Evolutionary conservation across 1,284 basidiomycete species (phyloP).

Genomic region (Lentinus polychrous): DNA sequence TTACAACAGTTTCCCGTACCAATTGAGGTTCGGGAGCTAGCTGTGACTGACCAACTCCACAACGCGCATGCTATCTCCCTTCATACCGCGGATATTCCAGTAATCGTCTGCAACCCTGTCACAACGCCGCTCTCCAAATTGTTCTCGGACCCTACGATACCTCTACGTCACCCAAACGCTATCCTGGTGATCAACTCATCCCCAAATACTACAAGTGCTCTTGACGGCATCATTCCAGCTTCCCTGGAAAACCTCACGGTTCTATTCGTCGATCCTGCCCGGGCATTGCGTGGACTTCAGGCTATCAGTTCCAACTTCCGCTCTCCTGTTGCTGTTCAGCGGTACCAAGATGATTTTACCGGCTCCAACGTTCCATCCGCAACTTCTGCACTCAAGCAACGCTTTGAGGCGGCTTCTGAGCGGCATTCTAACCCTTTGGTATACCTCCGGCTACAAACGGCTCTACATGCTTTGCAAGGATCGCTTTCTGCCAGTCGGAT

Average conservation of each 20-base stretch:
- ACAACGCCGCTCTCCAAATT: constrained; percentile 38
- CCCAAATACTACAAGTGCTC: constrained; percentile 14
- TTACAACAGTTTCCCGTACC: constrained; percentile 44
- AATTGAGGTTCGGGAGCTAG: constrained; percentile 38
- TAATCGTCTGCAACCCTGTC: constrained; percentile 54
- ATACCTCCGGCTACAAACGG: constrained; percentile 23
- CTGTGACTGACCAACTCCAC: constrained; percentile 15
- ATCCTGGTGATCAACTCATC: constrained; percentile 42
- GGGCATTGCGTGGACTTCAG: constrained; percentile 46
- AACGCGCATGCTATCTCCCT: constrained; percentile 23
- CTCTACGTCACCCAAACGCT: constrained; percentile 42
- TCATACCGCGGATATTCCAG: constrained; percentile 47
- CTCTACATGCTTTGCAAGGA: constrained; percentile 27
- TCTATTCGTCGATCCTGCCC: constrained; percentile 47
- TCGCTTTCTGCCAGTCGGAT: constrained; percentile 28
- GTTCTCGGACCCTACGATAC: constrained; percentile 22
- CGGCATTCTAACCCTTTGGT: constrained; percentile 9
- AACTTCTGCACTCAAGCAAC: constrained; percentile 17
- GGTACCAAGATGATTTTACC: constrained; percentile 56
- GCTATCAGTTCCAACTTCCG: constrained; percentile 37
- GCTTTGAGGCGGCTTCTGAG: constrained; percentile 1
- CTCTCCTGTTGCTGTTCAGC: constrained; percentile 45
- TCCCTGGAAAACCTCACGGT: constrained; percentile 23
- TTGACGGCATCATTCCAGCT: constrained; percentile 13
- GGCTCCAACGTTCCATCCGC: constrained; percentile 43